phyloP scores from a whole-genome alignment of 352 stramenopile genomes.

The Phytophthora constricta region DNA sequence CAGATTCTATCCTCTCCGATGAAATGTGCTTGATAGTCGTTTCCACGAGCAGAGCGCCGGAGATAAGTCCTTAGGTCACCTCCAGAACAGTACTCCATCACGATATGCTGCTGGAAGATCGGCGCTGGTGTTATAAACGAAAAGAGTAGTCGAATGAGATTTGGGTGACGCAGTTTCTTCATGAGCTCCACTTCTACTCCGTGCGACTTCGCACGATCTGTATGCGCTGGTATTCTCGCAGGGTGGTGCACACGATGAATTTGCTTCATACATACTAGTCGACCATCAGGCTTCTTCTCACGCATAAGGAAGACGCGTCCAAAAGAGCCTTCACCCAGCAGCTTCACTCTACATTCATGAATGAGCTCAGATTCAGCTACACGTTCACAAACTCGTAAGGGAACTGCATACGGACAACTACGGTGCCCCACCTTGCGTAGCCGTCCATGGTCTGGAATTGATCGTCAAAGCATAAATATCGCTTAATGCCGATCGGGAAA shows the following conservation, averaged over 20 bases:
- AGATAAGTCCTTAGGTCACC: no score
- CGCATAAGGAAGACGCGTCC: slow-evolving; percentile 91
- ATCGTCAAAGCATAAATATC: no score
- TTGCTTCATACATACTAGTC: slow-evolving; percentile 89
- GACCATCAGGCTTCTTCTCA: slow-evolving; percentile 66
- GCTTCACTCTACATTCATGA: slow-evolving; percentile 42
- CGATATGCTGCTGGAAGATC: no score
- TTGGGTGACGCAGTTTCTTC: slow-evolving; percentile 87
- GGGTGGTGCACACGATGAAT: slow-evolving; percentile 61
- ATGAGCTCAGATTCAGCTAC: neutral
- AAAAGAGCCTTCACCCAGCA: slow-evolving; percentile 90
- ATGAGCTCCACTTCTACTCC: slow-evolving; percentile 74
- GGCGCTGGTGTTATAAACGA: neutral
- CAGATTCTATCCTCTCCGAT: no score
- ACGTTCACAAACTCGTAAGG: neutral
- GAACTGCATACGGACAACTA: neutral
- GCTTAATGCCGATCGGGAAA: no score
- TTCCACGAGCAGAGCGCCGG: no score
- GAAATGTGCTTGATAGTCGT: no score
- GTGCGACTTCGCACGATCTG: slow-evolving; percentile 7
- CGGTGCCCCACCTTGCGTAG: slow-evolving; percentile 45
- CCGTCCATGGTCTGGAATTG: slow-evolving; percentile 48
- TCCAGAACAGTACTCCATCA: no score
- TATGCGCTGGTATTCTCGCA: slow-evolving; percentile 1
- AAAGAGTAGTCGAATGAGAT: slow-evolving; percentile 89